A percentile compares a stretch with the other conserved stretches of the same genome.
phyloP scores from a whole-genome alignment of 2,329 filamentous ascomycete species.

The Fusarium temperatum region DNA sequence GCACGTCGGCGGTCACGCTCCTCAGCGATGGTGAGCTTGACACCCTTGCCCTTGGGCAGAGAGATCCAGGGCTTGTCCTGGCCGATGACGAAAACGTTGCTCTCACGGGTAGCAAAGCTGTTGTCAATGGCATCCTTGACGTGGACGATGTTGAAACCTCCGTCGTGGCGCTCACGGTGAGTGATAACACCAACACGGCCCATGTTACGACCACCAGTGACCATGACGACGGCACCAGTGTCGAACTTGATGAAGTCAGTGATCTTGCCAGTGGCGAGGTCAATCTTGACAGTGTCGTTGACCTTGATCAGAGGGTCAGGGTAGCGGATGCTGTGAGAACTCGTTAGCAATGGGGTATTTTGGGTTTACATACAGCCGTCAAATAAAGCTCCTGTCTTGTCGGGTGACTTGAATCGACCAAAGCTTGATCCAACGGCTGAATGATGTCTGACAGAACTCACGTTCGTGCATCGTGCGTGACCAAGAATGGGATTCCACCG shows the following conservation, averaged over 20 bases:
- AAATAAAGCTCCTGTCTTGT: conserved; percentile 51
- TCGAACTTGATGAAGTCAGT: conserved; percentile 98
- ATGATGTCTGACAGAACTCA: conserved; percentile 98
- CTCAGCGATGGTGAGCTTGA: conserved; percentile 99
- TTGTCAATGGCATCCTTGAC: conserved; percentile 99
- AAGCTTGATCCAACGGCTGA: conserved; percentile 99
- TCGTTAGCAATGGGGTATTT: conserved; percentile 51
- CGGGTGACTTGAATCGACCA: conserved; percentile 69
- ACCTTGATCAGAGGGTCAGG: conserved; percentile 98
- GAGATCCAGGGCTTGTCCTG: conserved; percentile 99
- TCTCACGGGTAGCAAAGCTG: conserved; percentile 98
- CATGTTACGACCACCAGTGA: conserved; percentile 99
- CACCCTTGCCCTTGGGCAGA: conserved; percentile 99
- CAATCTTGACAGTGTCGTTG: conserved; percentile 99
- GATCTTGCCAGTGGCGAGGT: conserved; percentile 97
- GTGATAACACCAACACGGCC: conserved; percentile 99
- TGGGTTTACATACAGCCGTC: conserved; percentile 63
- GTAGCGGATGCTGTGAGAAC: conserved; percentile 86
- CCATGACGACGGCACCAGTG: conserved; percentile 97
- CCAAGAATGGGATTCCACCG: conserved; percentile 99
- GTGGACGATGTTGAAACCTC: conserved; percentile 99
- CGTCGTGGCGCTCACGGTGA: conserved; percentile 99
- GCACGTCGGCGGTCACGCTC: conserved; percentile 98
- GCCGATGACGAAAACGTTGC: conserved; percentile 99
- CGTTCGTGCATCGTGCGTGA: conserved; percentile 99